Conservation (phyloP, 148 eudicot genomes). For the Rhododendron simsii region DNA sequence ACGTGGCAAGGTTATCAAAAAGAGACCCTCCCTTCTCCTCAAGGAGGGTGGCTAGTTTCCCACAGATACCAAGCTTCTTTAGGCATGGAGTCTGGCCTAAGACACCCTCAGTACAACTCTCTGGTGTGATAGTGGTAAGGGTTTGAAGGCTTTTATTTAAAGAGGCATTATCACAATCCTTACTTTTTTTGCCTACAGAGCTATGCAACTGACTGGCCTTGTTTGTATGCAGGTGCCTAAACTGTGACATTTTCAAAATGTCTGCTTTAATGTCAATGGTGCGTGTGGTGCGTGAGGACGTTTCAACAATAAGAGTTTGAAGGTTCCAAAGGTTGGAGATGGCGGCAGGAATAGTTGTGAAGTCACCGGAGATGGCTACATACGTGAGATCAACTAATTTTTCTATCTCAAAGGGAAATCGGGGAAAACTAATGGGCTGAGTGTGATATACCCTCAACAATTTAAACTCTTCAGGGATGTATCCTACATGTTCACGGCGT, state of each 20-base stretch:
- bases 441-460: constrained; percentile 2
- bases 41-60: too few species aligned
- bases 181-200: constrained; percentile 11
- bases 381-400: constrained; percentile 28
- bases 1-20: constrained; percentile 18
- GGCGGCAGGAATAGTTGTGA: constrained; percentile 23
- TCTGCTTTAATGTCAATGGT: constrained; percentile 27
- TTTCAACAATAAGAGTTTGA: constrained; percentile 29
- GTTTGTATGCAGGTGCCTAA: constrained; percentile 32
- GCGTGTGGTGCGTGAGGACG: constrained; percentile 8
- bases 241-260: constrained; percentile 33
- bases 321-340: constrained; percentile 28
- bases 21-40: constrained; percentile 2
- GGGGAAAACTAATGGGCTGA: constrained; percentile 18
- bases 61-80: too few species aligned
- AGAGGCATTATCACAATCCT: background rate
- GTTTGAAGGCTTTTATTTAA: background rate
- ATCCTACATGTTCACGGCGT: constrained; percentile 8
- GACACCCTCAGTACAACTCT: too few species aligned
- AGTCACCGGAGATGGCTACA: constrained; percentile 20
- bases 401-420: constrained; percentile 18
- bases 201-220: constrained; percentile 18
- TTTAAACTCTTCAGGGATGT: constrained; percentile 23
- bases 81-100: too few species aligned
- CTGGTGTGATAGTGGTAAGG: too few species aligned